Evolutionary conservation across 352 stramenopile species (phyloP), one percentile per base, ranked within the genome.

Genomic region (Phytophthora uliginosa): DNA sequence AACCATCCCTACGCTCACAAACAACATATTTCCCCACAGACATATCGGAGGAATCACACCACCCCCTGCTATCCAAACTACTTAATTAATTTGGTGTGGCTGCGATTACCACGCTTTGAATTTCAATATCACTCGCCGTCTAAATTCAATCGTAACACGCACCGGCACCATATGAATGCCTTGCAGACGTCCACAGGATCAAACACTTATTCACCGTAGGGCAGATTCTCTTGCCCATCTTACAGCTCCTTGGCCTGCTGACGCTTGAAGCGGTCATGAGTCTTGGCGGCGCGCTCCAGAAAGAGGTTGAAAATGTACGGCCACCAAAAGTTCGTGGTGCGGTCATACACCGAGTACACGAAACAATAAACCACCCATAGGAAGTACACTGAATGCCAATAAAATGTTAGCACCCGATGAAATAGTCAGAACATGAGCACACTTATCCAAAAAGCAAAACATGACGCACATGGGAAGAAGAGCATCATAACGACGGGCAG

Each of bases 291-390:
- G 34, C 84, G 83, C 62, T 91, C 80, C 65, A 90, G 65, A 45
- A 94, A 73, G 51, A 94, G 78, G 57, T 94, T 93, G 74, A 93
- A 85, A 73, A 94, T 93, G 76, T 95, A 95, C 7, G 88, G 85
- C 88, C 88, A 95, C 88, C 85, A 93, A 51, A 95, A 93, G 63
- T 90, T 93, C 53, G 85, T 95, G 20, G 88, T 95, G 59, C 88
- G 88, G 66, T 95, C 88, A 72, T 93, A 95, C 26, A 95, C 78
- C 55, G 88, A 95, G 70, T 93, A 90, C 48, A 95, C 75, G 59
- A 93, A 95, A 71, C 88, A 93, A 74, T 95, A 95, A 34, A 93
- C 68, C 50, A 95, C 85, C 88, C 88, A 95, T 13, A 85, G 54
- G 38, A 86, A 92, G 66, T 95, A 95, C 76, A 92, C 87, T 94